Conservation (phyloP, 345 rosid species). For the Salix dunnii region DNA sequence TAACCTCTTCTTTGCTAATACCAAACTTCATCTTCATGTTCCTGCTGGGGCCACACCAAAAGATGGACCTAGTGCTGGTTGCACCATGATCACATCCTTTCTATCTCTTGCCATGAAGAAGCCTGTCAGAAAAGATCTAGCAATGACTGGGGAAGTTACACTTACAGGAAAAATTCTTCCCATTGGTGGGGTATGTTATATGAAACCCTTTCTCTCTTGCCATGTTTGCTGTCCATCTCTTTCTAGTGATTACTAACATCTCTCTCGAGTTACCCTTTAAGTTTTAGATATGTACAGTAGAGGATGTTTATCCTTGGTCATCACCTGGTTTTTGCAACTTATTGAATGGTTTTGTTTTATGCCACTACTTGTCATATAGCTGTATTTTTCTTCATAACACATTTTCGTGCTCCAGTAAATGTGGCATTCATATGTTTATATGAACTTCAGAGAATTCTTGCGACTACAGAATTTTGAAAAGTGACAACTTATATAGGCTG, state of each 20-base stretch:
- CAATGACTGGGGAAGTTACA: conserved; percentile 98
- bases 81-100: conserved; percentile 99
- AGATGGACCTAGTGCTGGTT: conserved; percentile 99
- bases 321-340: background rate
- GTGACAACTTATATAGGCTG: background rate
- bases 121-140: conserved; percentile 71
- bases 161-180: conserved; percentile 89
- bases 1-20: conserved; percentile 66
- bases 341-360: background rate
- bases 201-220: background rate
- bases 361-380: background rate
- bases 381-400: background rate
- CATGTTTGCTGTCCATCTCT: background rate
- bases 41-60: conserved; percentile 98
- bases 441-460: background rate
- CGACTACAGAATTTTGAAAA: background rate
- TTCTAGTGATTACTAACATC: background rate
- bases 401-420: background rate
- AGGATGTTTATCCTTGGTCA: background rate
- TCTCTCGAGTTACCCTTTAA: background rate
- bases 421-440: background rate
- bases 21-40: conserved; percentile 96
- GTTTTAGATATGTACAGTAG: background rate
- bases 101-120: conserved; percentile 80
- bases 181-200: conserved; percentile 88